A percentile compares a stretch with the other conserved stretches of the same genome.
phyloP scores from a whole-genome alignment of 306 rosid genomes.

The Fagus sylvatica region DNA sequence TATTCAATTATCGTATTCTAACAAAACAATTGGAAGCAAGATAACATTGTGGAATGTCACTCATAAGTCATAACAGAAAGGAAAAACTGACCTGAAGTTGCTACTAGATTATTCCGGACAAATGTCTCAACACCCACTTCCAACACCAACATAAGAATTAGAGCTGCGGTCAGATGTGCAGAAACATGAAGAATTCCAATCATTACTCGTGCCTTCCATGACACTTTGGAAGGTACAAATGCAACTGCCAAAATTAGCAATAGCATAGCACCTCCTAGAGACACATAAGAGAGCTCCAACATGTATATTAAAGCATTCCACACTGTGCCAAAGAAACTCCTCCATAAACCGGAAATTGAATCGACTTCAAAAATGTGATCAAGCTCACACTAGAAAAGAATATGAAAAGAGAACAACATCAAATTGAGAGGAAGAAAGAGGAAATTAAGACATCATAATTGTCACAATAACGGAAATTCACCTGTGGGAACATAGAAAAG shows the following conservation, averaged over 20 bases:
- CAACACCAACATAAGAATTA: conserved; percentile 82
- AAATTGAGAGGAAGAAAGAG: conserved; percentile 4
- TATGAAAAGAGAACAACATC: conserved; percentile 19
- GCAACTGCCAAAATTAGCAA: conserved; percentile 61
- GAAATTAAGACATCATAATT: conserved; percentile 4
- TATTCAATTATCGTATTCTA: too few relatives aligned
- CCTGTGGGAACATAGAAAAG: conserved; percentile 94
- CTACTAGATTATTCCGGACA: conserved; percentile 70
- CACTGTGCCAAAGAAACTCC: conserved; percentile 69
- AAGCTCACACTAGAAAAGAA: conserved; percentile 71
- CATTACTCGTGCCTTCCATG: conserved; percentile 62
- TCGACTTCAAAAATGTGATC: conserved; percentile 77
- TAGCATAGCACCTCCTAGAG: conserved; percentile 61
- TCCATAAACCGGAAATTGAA: conserved; percentile 67
- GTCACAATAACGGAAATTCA: conserved; percentile 31
- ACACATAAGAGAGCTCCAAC: conserved; percentile 64
- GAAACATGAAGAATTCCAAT: conserved; percentile 85
- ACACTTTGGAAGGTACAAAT: conserved; percentile 82
- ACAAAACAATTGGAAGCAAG: not conserved
- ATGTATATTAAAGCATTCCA: conserved; percentile 72
- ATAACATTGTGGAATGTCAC: not conserved
- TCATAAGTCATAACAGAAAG: conserved; percentile 1
- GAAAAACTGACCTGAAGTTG: conserved; percentile 71
- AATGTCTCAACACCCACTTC: conserved; percentile 86
- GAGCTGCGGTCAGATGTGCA: conserved; percentile 82